phyloP scores from a whole-genome alignment of 345 rosid species.

The Citrus reticulata region DNA sequence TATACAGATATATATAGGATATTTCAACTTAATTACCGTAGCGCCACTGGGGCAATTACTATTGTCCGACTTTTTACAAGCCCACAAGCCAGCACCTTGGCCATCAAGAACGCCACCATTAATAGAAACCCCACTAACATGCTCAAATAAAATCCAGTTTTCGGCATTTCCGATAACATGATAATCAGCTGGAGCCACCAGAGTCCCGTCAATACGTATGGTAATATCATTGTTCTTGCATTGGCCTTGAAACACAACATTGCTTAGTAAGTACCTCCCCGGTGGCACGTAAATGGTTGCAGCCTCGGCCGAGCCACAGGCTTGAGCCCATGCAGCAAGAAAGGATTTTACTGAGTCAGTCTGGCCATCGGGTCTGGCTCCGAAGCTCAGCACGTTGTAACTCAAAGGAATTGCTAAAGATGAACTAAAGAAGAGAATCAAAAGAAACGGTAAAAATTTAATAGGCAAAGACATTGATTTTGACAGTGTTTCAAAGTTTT shows the following conservation, averaged over 20 bases:
- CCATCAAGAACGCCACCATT: slow-evolving; percentile 61
- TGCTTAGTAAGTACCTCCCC: slow-evolving; percentile 43
- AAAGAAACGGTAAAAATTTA: background rate
- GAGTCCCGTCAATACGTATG: slow-evolving; percentile 51
- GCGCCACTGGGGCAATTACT: too few species aligned
- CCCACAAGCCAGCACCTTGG: slow-evolving; percentile 59
- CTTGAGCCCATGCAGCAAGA: slow-evolving; percentile 41
- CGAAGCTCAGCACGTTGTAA: slow-evolving; percentile 40
- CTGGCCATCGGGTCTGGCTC: slow-evolving; percentile 53
- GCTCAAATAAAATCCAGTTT: too few species aligned
- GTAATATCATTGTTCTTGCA: slow-evolving; percentile 53
- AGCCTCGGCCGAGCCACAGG: slow-evolving; percentile 47
- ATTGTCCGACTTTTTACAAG: slow-evolving; percentile 34
- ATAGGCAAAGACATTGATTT: background rate
- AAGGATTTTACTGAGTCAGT: slow-evolving; percentile 62
- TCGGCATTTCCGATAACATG: slow-evolving; percentile 25
- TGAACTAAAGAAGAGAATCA: slow-evolving; percentile 8
- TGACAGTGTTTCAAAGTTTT: slow-evolving; percentile 21
- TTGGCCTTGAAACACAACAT: slow-evolving; percentile 47
- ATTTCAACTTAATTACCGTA: too few species aligned
- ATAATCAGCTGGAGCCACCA: slow-evolving; percentile 63
- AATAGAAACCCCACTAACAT: too few species aligned
- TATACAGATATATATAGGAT: too few species aligned
- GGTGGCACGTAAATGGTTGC: slow-evolving; percentile 51
- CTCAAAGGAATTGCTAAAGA: slow-evolving; percentile 8